phyloP scores from a whole-genome alignment of 495 filamentous ascomycete genomes.

The Aspergillus egyptiacus region DNA sequence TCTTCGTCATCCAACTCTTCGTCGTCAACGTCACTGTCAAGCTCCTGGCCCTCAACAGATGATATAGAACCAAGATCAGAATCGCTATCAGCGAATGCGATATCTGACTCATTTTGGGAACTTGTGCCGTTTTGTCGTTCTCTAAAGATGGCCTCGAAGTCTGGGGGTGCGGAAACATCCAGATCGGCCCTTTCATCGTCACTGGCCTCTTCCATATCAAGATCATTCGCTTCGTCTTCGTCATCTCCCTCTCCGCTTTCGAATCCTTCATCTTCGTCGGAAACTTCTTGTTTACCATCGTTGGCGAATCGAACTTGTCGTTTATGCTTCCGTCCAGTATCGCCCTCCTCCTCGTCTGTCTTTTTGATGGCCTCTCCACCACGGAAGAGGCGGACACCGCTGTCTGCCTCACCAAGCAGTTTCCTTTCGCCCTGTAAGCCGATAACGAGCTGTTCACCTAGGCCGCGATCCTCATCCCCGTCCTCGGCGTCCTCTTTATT shows the following conservation, averaged over 20 bases:
- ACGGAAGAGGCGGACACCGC: constrained; percentile 77
- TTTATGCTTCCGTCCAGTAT: constrained; percentile 62
- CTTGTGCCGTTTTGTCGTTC: constrained; percentile 37
- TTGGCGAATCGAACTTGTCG: constrained; percentile 62
- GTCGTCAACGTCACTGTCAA: constrained; percentile 54
- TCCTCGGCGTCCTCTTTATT: constrained; percentile 57
- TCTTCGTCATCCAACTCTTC: constrained; percentile 50
- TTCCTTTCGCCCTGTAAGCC: constrained; percentile 77
- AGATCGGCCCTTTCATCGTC: constrained; percentile 39
- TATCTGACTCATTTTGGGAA: constrained; percentile 50
- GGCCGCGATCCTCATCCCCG: constrained; percentile 58
- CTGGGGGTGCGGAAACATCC: constrained; percentile 38
- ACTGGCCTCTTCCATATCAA: constrained; percentile 40
- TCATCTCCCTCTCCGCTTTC: constrained; percentile 54
- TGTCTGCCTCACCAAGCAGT: constrained; percentile 73
- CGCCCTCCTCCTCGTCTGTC: constrained; percentile 54
- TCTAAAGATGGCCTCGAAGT: constrained; percentile 37
- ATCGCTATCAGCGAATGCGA: constrained; percentile 93
- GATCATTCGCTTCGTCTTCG: constrained; percentile 54
- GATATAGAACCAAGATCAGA: constrained; percentile 91
- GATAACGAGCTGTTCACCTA: constrained; percentile 90
- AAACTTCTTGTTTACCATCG: constrained; percentile 32
- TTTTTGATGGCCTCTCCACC: constrained; percentile 64
- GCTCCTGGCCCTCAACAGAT: constrained; percentile 54
- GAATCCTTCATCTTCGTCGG: constrained; percentile 36